Percentiles rank a stretch among this genome's conserved stretches.
These are phyloP conservation scores for Blastocladiella emersonii DNA, from an alignment of 371 early-diverging fungal species.

Conservation along the genomic window DNA sequence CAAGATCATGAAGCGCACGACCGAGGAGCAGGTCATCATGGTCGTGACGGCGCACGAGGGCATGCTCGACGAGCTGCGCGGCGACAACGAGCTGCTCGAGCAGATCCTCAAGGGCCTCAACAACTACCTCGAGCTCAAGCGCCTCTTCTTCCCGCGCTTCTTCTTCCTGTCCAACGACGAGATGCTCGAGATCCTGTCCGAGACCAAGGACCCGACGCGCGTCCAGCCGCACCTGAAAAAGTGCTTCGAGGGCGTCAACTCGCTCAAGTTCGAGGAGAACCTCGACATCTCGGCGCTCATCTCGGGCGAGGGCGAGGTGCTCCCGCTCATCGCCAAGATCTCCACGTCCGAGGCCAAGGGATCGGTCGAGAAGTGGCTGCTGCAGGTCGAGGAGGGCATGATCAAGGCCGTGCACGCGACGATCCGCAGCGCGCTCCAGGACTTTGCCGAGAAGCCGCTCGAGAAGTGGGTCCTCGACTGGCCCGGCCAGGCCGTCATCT, in stretches of 20 bases:
- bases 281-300: slow-evolving; percentile 28
- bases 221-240: slow-evolving; percentile 43
- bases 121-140: slow-evolving; percentile 37
- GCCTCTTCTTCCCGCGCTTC: slow-evolving; percentile 39
- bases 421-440: slow-evolving; percentile 25
- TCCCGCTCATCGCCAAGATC: slow-evolving; percentile 27
- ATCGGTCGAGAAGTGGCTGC: slow-evolving; percentile 40
- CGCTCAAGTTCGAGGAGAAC: slow-evolving; percentile 24
- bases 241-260: slow-evolving; percentile 39
- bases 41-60: slow-evolving; percentile 32
- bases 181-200: slow-evolving; percentile 39
- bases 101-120: slow-evolving; percentile 40
- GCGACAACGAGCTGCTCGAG: slow-evolving; percentile 40
- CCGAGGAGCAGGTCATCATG: slow-evolving; percentile 27
- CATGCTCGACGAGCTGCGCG: slow-evolving; percentile 32
- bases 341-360: slow-evolving; percentile 22
- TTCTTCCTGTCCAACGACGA: slow-evolving; percentile 47
- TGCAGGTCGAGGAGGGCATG: slow-evolving; percentile 36
- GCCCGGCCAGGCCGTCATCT: slow-evolving; percentile 40
- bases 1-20: slow-evolving; percentile 32
- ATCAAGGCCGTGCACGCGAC: slow-evolving; percentile 30
- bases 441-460: slow-evolving; percentile 22
- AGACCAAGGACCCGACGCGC: slow-evolving; percentile 39
- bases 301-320: slow-evolving; percentile 37
- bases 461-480: slow-evolving; percentile 36